These are phyloP conservation scores for Ophiocordyceps unilateralis DNA, from an alignment of 2,329 filamentous ascomycete species.

Conservation along the genomic window DNA sequence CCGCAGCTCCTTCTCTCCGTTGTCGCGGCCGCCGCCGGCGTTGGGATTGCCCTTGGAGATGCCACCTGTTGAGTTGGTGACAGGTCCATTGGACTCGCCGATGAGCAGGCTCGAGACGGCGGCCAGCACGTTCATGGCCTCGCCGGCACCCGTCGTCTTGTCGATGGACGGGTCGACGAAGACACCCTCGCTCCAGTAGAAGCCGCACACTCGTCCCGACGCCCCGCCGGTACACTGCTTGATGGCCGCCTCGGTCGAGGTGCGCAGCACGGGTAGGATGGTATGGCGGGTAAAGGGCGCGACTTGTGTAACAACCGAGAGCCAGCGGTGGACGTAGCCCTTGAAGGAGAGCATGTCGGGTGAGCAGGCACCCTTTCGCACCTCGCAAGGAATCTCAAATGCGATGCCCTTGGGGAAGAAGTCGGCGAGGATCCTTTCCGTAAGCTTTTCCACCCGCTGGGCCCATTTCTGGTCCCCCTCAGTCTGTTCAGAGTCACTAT, in stretches of 20 bases:
- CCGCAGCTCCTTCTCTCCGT: constrained; percentile 7
- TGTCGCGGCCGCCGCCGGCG: constrained; percentile 18
- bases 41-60: constrained; percentile 25
- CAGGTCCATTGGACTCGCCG: constrained; percentile 19
- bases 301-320: constrained; percentile 42
- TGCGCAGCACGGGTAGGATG: constrained; percentile 40
- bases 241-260: constrained; percentile 41
- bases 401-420: constrained; percentile 43
- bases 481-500: constrained; percentile 19
- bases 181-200: constrained; percentile 36
- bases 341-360: constrained; percentile 60
- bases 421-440: constrained; percentile 27
- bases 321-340: constrained; percentile 50
- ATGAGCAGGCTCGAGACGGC: constrained; percentile 34
- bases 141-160: constrained; percentile 38
- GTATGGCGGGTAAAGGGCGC: constrained; percentile 37
- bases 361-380: constrained; percentile 37
- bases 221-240: constrained; percentile 43
- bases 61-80: constrained; percentile 31
- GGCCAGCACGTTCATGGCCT: constrained; percentile 39
- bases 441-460: constrained; percentile 33
- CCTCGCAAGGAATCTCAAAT: constrained; percentile 51
- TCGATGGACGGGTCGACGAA: constrained; percentile 30
- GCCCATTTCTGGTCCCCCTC: constrained; percentile 37
- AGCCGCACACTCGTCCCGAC: constrained; percentile 42